Base-by-base conservation (phyloP, 495 filamentous ascomycete genomes). In the Aspergillus sclerotioniger region DNA sequence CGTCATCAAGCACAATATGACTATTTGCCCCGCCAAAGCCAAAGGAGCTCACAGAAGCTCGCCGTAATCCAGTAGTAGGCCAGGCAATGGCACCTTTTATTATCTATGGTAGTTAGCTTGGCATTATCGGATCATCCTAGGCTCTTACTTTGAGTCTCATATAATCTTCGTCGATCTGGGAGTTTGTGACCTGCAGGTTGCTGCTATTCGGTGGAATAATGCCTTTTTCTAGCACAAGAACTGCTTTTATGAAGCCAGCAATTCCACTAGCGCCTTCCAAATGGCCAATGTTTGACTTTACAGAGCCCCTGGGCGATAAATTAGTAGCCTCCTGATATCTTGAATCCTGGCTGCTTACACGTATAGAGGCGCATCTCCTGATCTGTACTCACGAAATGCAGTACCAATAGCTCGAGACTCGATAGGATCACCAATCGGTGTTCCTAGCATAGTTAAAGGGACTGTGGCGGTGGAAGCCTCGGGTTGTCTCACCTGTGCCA, bases 341-440 rank as follows among this genome's bases (percentile, higher is more conserved):
- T 5, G 17, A 13, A 3, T n/a, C 37, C 17, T 15, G 37, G 8
- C 10, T 6, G 16, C 57, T 21, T 54, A 59, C 57, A 66, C 54
- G 43, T 60, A 64, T 15, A 71, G 59, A 8, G 67, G 69, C 6
- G 66, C 63, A 3, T 60, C 56, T 8, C 62, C 12, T 15, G 50
- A 44, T 32, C 65, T 58, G 37, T 51, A 33, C 6, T 50, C 12
- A 5, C 55, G 39, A 51, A 68, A 67, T 1, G 46, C 47, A 1
- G 35, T 73, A 57, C 51, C 63, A 6, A 80, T 59, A 0, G 67
- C 75, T 0, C 56, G 53, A 0, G 68, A 59, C 56, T 85, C 82
- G 2, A 80, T 69, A 0, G 76, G 73, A 35, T 85, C 82, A 0
- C 82, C 82, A 0, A 75, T 66, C 0, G 63, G 21, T 0, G 82